Evolutionary conservation across 75 land plant species (phyloP), one percentile per base, ranked within the genome.

Genomic region (Isoetes taiwanensis): DNA sequence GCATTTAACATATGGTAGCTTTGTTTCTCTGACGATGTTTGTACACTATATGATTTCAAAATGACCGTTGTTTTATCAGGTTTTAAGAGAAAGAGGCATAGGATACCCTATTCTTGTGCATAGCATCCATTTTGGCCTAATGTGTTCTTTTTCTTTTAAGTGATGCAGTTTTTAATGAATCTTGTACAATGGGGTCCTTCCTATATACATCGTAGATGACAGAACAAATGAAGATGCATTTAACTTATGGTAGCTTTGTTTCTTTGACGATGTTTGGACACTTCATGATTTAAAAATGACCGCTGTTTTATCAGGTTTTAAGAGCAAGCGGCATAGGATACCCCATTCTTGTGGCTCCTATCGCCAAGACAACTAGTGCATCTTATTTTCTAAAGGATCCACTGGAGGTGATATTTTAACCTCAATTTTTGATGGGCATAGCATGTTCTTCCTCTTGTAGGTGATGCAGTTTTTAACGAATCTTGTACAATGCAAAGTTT

Each of bases 211-310:
- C 25, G 67, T 58, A 40, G 67, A 65, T 41, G 67, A 65, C 31
- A 41, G 59, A 20, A 65, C 67, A 4, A 59, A 65, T 30, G 67
- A 65, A 30, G 67, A 65, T 56, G 67, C 67, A 5, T 65, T 65
- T 32, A 56, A 38, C 28, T 42, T 65, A 40, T 23, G 62, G 9
- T 17, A 30, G 6, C 39, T 10, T 37, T 10, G 10, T 37, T 37
- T 10, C 39, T 37, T 37, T 10, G 10, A 14, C 39, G 10, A 37
- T 37, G 39, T 14, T 37, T 37, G 39, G 14, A 10, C 10, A 10
- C 14, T 37, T 37, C 2, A 25, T 3, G 19, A 43, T 20, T 3
- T 9, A 9, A 3, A 9, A 2, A 9, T 20, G 19, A 20, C 2
- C 19, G 4, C 24, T 43, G 46, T 43, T 43, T 2, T 25, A 43